phyloP scores from a whole-genome alignment of 805 yeast species.

The Candida koratica region DNA sequence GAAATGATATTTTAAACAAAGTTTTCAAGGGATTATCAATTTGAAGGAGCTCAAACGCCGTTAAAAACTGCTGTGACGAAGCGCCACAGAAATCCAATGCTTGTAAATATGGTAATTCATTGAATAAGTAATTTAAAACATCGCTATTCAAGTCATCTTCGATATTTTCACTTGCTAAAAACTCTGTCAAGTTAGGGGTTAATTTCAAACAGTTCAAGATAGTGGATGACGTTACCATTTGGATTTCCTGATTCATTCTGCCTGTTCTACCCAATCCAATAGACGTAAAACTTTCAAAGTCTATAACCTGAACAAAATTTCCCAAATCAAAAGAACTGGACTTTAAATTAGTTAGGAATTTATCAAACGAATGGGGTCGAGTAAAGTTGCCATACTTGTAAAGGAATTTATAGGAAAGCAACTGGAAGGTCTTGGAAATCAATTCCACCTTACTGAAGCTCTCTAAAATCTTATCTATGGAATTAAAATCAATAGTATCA shows the following conservation, averaged over 20 bases:
- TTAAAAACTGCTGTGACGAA: slow-evolving; percentile 57
- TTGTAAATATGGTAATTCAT: slow-evolving; percentile 51
- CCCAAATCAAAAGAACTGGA: slow-evolving; percentile 54
- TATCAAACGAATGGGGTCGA: slow-evolving; percentile 75
- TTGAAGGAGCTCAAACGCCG: slow-evolving; percentile 49
- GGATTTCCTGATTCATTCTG: slow-evolving; percentile 85
- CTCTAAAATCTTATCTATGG: slow-evolving; percentile 49
- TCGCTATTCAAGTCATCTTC: slow-evolving; percentile 70
- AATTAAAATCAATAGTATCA: slow-evolving; percentile 44
- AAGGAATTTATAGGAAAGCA: slow-evolving; percentile 52
- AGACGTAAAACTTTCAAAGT: slow-evolving; percentile 84
- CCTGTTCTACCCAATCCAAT: slow-evolving; percentile 88
- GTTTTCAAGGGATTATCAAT: slow-evolving; percentile 23
- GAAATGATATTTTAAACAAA: slow-evolving; percentile 60
- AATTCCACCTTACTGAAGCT: slow-evolving; percentile 49
- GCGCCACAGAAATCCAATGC: slow-evolving; percentile 89
- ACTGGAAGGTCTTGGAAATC: slow-evolving; percentile 56
- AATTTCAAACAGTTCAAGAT: slow-evolving; percentile 56
- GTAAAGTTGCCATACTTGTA: slow-evolving; percentile 71
- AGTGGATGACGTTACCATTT: slow-evolving; percentile 78
- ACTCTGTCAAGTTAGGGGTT: slow-evolving; percentile 70
- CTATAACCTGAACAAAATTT: slow-evolving; percentile 67
- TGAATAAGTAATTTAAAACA: slow-evolving; percentile 56
- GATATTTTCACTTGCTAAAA: slow-evolving; percentile 79
- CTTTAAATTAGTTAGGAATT: slow-evolving; percentile 56